Evolutionary conservation across 2,329 filamentous ascomycete genomes (phyloP).

Genomic region (Sporothrix sp.): DNA sequence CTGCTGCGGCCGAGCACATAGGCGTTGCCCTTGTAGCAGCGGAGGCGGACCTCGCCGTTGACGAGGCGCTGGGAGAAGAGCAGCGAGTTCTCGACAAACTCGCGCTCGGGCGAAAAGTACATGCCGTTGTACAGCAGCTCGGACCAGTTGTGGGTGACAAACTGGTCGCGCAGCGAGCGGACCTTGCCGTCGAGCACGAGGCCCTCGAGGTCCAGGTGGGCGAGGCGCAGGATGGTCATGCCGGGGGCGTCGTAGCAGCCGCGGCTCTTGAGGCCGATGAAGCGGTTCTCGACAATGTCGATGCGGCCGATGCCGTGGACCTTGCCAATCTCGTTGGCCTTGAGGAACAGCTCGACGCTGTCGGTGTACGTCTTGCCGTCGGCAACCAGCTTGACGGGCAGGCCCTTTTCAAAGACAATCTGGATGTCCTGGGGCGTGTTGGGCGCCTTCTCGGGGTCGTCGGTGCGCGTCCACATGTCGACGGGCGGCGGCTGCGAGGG

Average conservation of each 20-base stretch:
- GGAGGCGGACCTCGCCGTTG: constrained; percentile 30
- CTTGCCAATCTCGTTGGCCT: constrained; percentile 61
- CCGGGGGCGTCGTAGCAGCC: constrained; percentile 69
- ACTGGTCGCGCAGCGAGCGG: constrained; percentile 48
- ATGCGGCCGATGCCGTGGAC: constrained; percentile 68
- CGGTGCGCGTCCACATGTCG: constrained; percentile 72
- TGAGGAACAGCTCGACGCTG: constrained; percentile 61
- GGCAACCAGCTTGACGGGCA: constrained; percentile 51
- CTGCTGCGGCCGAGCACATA: constrained; percentile 39
- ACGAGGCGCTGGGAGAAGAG: constrained; percentile 47
- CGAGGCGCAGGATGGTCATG: constrained; percentile 32
- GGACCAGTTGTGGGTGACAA: constrained; percentile 43
- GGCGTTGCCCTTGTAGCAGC: constrained; percentile 33
- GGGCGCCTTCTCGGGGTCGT: constrained; percentile 59
- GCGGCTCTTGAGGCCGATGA: constrained; percentile 64
- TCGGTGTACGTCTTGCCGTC: constrained; percentile 55
- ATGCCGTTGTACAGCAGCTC: constrained; percentile 35
- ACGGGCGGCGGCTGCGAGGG: constrained; percentile 54
- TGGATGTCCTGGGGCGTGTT: constrained; percentile 63
- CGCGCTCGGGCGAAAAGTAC: constrained; percentile 43
- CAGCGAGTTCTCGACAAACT: constrained; percentile 55
- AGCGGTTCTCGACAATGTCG: constrained; percentile 72
- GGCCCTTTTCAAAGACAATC: constrained; percentile 61
- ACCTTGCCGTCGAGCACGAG: constrained; percentile 48
- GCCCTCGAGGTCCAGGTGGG: constrained; percentile 38